Evolutionary conservation across 768 basidiomycete species (phyloP).

Genomic region (Phaffia australis): DNA sequence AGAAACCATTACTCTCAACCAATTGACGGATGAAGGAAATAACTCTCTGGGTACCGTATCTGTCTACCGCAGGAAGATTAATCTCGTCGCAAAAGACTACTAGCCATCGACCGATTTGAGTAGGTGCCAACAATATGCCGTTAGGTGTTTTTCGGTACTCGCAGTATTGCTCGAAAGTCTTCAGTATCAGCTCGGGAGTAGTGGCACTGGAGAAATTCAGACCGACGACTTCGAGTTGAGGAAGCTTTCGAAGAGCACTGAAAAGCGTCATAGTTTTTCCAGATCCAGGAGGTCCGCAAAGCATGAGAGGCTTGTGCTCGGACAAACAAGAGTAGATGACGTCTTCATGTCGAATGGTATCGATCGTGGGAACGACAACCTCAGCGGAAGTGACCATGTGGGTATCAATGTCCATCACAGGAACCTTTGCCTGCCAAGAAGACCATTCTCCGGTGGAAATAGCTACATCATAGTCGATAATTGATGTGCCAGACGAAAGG

Average conservation of each 20-base stretch:
- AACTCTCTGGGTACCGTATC: conserved; percentile 95
- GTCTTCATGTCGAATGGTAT: conserved; percentile 96
- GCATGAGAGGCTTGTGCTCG: conserved; percentile 94
- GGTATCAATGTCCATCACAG: conserved; percentile 90
- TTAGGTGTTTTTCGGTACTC: conserved; percentile 98
- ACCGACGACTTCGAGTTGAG: conserved; percentile 97
- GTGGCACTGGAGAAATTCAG: conserved; percentile 99
- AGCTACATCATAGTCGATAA: conserved; percentile 93
- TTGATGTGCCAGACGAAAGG: conserved; percentile 60
- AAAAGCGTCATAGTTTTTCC: conserved; percentile 99
- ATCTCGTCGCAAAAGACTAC: conserved; percentile 99
- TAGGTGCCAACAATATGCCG: conserved; percentile 86
- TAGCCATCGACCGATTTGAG: conserved; percentile 93
- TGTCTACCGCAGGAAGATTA: conserved; percentile 91
- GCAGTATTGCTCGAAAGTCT: conserved; percentile 99
- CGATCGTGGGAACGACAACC: conserved; percentile 94
- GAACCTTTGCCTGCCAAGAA: conserved; percentile 83
- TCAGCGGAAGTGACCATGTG: conserved; percentile 93
- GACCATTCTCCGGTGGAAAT: conserved; percentile 76
- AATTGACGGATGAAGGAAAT: conserved; percentile 97
- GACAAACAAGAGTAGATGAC: conserved; percentile 97
- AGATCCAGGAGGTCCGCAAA: conserved; percentile 98
- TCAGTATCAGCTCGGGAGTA: conserved; percentile 91
- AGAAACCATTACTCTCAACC: conserved; percentile 88
- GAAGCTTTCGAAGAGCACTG: conserved; percentile 90